Evolutionary conservation across 1,284 basidiomycete species (phyloP).

Genomic region (Ganoderma lingzhi): DNA sequence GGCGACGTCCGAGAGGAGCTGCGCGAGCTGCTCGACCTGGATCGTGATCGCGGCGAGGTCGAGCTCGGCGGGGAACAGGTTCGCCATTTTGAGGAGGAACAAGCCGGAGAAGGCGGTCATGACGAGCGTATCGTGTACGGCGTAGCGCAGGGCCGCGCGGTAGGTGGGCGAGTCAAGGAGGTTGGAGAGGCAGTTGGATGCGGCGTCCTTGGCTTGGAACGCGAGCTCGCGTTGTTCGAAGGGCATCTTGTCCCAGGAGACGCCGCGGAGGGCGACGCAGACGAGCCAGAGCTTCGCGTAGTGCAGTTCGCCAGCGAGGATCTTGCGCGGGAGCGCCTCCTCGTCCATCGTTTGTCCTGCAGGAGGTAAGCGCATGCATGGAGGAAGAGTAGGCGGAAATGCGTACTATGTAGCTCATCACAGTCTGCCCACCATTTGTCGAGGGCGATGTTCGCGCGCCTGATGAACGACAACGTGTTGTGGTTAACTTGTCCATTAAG

Average conservation of each 20-base stretch:
- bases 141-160: conserved; percentile 84
- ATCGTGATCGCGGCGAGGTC: conserved; percentile 77
- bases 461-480: conserved; percentile 85
- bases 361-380: conserved; percentile 13
- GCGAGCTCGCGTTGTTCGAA: conserved; percentile 94
- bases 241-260: conserved; percentile 94
- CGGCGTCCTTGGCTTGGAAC: conserved; percentile 93
- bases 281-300: conserved; percentile 95
- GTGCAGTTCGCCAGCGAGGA: conserved; percentile 87
- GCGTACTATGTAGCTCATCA: conserved; percentile 80
- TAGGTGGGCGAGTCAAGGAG: conserved; percentile 84
- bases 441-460: conserved; percentile 83
- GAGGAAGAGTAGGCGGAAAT: neutral
- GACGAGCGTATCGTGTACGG: conserved; percentile 92
- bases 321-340: conserved; percentile 84
- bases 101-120: conserved; percentile 92
- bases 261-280: conserved; percentile 90
- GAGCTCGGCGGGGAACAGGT: conserved; percentile 83
- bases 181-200: conserved; percentile 82
- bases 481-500: conserved; percentile 89
- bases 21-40: conserved; percentile 87
- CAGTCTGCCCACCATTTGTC: conserved; percentile 93
- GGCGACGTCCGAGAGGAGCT: conserved; percentile 84
- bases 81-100: conserved; percentile 92
- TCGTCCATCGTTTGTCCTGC: conserved; percentile 83